Evolutionary conservation across 1,284 basidiomycete species (phyloP), one percentile per base, ranked within the genome.

Genomic region (Prillingera fragicola): DNA sequence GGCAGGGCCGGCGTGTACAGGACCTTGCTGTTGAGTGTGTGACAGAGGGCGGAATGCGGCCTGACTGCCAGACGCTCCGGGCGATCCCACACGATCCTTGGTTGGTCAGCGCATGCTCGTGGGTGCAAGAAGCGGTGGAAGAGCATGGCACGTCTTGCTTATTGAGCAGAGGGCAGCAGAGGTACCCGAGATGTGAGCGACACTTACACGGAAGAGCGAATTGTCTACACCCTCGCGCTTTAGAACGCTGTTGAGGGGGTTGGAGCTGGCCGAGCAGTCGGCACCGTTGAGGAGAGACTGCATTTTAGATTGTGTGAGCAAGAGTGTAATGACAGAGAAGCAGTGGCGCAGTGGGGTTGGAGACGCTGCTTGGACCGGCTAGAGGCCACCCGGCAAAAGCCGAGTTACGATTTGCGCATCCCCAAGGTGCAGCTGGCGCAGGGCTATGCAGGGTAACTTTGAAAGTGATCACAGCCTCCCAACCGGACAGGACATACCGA

Each of bases 221-320:
- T 85, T 82, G 72, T 97, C 92, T 4, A 82, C 82, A 52, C 91
- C 87, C 5, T 90, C 82, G 59, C 95, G 86, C 69, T 96, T 96
- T 48, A 94, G 76, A 33, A 97, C 83, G 60, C 90, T 85, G 15
- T 86, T 82, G 24, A 98, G 77, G 4, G 91, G 89, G 65, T 96
- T 97, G 43, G 83, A 79, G 6, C 82, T 78, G 18, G 83, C 80
- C 8, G 85, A 85, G 71, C 92, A 95, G 72, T 94, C 92, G 42
- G 89, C 81, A 53, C 90, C 91, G 43, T 86, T 90, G 55, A 96
- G 81, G 52, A 96, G 79, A 46, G 74, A 60, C 48, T 70, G 65
- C 67, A 69, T 71, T 33, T 31, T 60, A 41, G 28, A 15, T n/a
- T 31, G 29, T 15, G n/a, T n/a, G 18, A 17, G n/a, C n/a, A 31